Conservation (phyloP, 179 eudicot genomes). For the Heliamphora pulchella region DNA sequence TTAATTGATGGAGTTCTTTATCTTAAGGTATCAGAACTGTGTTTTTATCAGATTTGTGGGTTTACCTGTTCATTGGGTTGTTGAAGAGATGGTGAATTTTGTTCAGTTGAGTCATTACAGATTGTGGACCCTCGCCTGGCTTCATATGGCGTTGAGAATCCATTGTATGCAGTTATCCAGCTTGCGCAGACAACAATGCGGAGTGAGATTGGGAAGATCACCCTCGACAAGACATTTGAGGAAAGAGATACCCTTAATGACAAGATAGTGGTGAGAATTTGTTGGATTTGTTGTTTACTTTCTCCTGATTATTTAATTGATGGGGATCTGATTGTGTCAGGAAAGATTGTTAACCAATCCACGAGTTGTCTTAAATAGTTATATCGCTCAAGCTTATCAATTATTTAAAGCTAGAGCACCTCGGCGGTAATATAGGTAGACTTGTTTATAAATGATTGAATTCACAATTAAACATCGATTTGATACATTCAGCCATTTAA, state of each 20-base stretch:
- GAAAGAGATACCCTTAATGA: constrained; percentile 85
- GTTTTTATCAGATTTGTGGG: not conserved
- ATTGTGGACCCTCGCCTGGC: constrained; percentile 72
- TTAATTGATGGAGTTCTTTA: constrained; percentile 84
- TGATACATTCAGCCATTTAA: not conserved
- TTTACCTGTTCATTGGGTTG: not conserved
- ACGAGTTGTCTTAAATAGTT: too few species aligned
- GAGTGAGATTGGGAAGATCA: constrained; percentile 91
- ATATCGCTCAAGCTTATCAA: too few species aligned
- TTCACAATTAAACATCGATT: too few species aligned
- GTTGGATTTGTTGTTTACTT: not conserved
- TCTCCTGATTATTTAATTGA: constrained; percentile 7
- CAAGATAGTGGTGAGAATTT: constrained; percentile 68
- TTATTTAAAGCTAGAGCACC: too few species aligned
- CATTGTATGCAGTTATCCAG: constrained; percentile 73
- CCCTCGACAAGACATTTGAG: constrained; percentile 88
- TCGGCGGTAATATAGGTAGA: too few species aligned
- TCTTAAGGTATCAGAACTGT: constrained; percentile 48
- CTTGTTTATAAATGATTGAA: too few species aligned
- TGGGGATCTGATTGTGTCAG: too few species aligned
- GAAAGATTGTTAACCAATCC: too few species aligned
- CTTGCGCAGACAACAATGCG: constrained; percentile 97
- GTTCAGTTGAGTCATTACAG: constrained; percentile 29
- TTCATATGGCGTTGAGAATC: constrained; percentile 92
- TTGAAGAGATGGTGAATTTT: not conserved